Percentiles rank a stretch among this genome's conserved stretches.
Conservation (phyloP, 2,329 filamentous ascomycete genomes). For the Elsinoe arachidis region DNA sequence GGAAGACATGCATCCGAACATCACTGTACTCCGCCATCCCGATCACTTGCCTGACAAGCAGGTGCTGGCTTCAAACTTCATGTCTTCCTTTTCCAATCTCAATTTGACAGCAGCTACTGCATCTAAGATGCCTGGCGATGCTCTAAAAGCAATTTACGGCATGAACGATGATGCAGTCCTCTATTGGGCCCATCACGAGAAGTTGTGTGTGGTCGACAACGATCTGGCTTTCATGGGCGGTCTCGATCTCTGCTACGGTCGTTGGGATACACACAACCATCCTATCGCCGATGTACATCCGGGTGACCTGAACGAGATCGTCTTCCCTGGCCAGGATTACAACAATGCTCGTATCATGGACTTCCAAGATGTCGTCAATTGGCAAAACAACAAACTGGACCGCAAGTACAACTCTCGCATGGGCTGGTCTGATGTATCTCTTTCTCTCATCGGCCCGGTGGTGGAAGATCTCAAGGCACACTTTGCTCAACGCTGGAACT, state of each 20-base stretch:
- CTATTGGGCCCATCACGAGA: conserved; percentile 92
- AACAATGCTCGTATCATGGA: conserved; percentile 82
- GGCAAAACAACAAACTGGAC: conserved; percentile 80
- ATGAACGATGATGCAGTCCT: conserved; percentile 71
- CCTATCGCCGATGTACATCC: conserved; percentile 78
- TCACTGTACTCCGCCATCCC: conserved; percentile 81
- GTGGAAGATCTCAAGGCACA: conserved; percentile 67
- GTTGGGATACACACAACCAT: conserved; percentile 78
- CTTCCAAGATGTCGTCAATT: conserved; percentile 67
- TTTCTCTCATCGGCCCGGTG: conserved; percentile 66
- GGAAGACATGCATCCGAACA: conserved; percentile 69
- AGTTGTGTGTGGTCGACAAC: conserved; percentile 76
- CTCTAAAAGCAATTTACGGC: conserved; percentile 67
- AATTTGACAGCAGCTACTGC: conserved; percentile 47
- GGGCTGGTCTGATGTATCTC: conserved; percentile 84
- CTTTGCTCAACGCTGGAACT: conserved; percentile 86
- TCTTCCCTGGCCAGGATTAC: conserved; percentile 87
- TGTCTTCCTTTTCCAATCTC: conserved; percentile 48
- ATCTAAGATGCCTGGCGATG: conserved; percentile 60
- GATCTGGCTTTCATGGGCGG: conserved; percentile 82
- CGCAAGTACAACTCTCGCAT: conserved; percentile 63
- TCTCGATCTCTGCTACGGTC: conserved; percentile 74
- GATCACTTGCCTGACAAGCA: conserved; percentile 73
- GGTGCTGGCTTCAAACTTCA: conserved; percentile 52
- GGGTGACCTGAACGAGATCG: conserved; percentile 60